These are phyloP conservation scores for Trypanosoma brucei DNA, from an alignment of 208 protist species.

Conservation along the genomic window DNA sequence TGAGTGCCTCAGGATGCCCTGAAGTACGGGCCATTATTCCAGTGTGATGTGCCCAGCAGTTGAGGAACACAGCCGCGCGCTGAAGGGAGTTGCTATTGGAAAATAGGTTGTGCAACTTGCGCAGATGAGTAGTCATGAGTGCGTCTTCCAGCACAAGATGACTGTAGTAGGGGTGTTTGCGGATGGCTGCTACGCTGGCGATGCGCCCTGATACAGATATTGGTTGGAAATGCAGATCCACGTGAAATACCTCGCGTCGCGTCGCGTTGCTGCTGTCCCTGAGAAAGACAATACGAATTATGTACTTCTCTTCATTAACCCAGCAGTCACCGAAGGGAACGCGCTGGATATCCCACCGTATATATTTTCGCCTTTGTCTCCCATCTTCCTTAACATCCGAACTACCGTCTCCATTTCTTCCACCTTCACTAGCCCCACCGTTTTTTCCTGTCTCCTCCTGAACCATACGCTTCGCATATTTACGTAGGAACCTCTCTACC, in stretches of 20 bases:
- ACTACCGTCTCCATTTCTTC: constrained; percentile 10
- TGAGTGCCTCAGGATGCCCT: constrained; percentile 66
- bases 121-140: constrained; percentile 64
- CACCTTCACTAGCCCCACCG: not conserved
- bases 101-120: constrained; percentile 70
- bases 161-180: constrained; percentile 77
- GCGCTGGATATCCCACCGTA: constrained; percentile 43
- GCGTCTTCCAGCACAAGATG: constrained; percentile 82
- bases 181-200: constrained; percentile 45
- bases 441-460: constrained; percentile 5
- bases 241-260: constrained; percentile 47
- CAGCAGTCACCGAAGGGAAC: constrained; percentile 60
- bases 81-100: constrained; percentile 44
- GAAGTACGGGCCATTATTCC: constrained; percentile 63
- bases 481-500: constrained; percentile 46
- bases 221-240: constrained; percentile 73
- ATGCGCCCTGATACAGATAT: constrained; percentile 37
- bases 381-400: not conserved
- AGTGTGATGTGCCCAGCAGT: constrained; percentile 79
- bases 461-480: constrained; percentile 10
- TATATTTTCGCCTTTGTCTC: constrained; percentile 8
- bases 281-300: constrained; percentile 58
- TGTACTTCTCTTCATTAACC: constrained; percentile 46
- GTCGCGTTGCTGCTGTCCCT: constrained; percentile 10
- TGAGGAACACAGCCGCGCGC: constrained; percentile 75